These are phyloP conservation scores for Bruguiera parviflora DNA, from an alignment of 345 rosid genomes.

Conservation along the genomic window DNA sequence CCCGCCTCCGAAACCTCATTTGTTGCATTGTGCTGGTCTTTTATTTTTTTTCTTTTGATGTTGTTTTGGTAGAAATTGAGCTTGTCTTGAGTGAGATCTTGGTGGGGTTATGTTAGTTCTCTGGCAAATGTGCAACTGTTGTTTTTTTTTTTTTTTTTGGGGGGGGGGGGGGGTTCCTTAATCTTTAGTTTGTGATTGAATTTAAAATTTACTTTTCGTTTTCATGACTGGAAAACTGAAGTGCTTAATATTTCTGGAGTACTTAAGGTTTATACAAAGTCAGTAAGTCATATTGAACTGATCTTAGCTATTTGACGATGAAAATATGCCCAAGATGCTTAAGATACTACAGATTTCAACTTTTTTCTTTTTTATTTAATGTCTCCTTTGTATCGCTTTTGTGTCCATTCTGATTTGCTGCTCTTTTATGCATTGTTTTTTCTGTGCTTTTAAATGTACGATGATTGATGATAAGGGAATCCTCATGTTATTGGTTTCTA, in stretches of 20 bases:
- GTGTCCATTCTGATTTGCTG: too few species aligned
- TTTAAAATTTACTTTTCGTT: too few species aligned
- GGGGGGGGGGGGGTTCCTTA: neutral
- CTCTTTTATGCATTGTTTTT: too few species aligned
- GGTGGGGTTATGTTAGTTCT: neutral
- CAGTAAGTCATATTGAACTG: neutral
- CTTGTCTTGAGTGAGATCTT: slow-evolving; percentile 21
- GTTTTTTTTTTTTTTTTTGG: neutral
- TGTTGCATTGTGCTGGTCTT: neutral
- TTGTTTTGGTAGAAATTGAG: slow-evolving; percentile 5
- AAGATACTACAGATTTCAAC: neutral
- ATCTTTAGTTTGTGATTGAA: neutral
- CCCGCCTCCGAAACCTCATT: neutral
- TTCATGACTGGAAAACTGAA: too few species aligned
- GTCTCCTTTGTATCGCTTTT: neutral
- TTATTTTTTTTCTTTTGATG: neutral
- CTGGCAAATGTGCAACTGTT: neutral
- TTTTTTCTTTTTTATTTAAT: neutral
- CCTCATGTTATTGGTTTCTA: too few species aligned
- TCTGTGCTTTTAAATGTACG: too few species aligned
- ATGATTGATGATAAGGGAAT: too few species aligned
- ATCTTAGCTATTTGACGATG: neutral
- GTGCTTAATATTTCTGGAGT: too few species aligned
- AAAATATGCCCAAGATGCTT: neutral
- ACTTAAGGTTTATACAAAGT: neutral